These are phyloP conservation scores for Epithemia pelagica DNA, from an alignment of 108 stramenopile genomes.

Conservation along the genomic window DNA sequence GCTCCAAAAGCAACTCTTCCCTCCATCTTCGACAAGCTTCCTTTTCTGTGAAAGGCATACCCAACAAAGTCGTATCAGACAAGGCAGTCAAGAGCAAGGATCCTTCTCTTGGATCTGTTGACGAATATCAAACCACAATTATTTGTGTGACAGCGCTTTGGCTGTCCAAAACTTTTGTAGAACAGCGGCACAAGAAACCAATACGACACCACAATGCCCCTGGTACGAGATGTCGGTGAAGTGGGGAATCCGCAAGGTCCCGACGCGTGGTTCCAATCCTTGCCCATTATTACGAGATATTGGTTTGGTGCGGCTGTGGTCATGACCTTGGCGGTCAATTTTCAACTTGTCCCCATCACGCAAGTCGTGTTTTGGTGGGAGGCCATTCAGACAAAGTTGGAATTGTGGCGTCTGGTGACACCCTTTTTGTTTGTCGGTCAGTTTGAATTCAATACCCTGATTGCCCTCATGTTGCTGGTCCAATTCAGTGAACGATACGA, in stretches of 20 bases:
- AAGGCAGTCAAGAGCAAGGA: too few relatives aligned
- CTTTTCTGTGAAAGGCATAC: too few relatives aligned
- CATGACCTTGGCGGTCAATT: conserved; percentile 61
- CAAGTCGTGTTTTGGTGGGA: conserved; percentile 53
- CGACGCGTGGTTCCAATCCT: conserved; percentile 66
- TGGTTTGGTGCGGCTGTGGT: conserved; percentile 71
- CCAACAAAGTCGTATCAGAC: too few relatives aligned
- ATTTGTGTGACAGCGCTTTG: too few relatives aligned
- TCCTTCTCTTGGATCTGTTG: too few relatives aligned
- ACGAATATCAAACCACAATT: too few relatives aligned
- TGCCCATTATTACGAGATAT: conserved; percentile 75
- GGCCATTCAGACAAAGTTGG: conserved; percentile 45
- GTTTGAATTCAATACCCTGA: conserved; percentile 63
- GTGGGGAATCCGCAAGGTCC: conserved; percentile 25
- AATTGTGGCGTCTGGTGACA: conserved; percentile 76
- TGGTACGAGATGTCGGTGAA: not conserved
- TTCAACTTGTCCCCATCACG: conserved; percentile 47
- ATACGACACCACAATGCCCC: not conserved
- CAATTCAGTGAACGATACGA: conserved; percentile 70
- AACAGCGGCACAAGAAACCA: not conserved
- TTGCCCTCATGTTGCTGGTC: conserved; percentile 61
- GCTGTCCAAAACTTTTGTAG: too few relatives aligned
- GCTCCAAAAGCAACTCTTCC: too few relatives aligned
- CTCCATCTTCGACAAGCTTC: too few relatives aligned
- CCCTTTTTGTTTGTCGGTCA: conserved; percentile 67